Percentiles rank a stretch among this genome's conserved stretches.
Conservation (phyloP, 208 protist genomes). For the Entamoeba dispar region DNA sequence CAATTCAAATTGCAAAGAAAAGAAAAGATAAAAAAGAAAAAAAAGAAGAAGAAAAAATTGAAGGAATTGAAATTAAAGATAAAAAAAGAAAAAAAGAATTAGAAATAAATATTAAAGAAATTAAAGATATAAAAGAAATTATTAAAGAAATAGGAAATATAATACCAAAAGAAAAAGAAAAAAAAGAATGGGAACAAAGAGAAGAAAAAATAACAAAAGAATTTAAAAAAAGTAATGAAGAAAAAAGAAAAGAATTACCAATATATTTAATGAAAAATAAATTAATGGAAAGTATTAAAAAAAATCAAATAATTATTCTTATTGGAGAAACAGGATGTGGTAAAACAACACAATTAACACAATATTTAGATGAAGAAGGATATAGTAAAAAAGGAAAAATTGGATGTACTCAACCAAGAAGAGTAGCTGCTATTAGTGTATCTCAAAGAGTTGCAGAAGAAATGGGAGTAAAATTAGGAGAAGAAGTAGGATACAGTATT, state of each 20-base stretch:
- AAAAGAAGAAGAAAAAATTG: not conserved
- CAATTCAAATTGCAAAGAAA: not conserved
- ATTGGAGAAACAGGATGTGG: conserved; percentile 80
- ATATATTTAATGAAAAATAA: conserved; percentile 23
- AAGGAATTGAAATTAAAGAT: not conserved
- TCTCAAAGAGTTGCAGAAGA: conserved; percentile 89
- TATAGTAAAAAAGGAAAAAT: not conserved
- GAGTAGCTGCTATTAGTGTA: conserved; percentile 85
- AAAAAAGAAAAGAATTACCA: conserved; percentile 17
- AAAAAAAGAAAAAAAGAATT: not conserved
- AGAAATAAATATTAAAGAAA: not conserved
- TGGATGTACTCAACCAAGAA: conserved; percentile 41
- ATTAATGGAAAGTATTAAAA: conserved; percentile 33
- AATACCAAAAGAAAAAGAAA: too few relatives aligned
- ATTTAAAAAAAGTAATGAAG: not conserved
- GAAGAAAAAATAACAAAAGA: not conserved
- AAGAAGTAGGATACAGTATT: conserved; percentile 89
- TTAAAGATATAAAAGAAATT: too few relatives aligned
- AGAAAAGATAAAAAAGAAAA: not conserved
- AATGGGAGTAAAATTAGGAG: conserved; percentile 69
- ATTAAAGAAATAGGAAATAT: too few relatives aligned
- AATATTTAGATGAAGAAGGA: not conserved
- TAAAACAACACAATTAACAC: conserved; percentile 79
- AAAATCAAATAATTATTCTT: conserved; percentile 65
- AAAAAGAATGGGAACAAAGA: not conserved